phyloP scores from a whole-genome alignment of 2,329 filamentous ascomycete genomes.

The Pseudogymnoascus sp. region DNA sequence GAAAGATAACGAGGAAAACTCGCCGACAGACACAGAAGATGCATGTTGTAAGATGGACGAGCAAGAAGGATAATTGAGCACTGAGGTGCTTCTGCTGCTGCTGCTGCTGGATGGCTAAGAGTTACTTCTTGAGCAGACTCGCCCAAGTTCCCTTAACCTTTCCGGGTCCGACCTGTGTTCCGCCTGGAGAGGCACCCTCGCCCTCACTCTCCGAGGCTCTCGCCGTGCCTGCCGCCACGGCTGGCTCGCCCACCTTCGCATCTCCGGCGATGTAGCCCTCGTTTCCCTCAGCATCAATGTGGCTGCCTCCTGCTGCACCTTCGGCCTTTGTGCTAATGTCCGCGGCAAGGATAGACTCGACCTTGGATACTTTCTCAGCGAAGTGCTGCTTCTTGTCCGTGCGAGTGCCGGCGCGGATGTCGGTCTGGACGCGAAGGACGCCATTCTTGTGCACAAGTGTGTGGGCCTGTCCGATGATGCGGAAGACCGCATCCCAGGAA shows the following conservation, averaged over 20 bases:
- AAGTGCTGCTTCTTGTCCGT: conserved; percentile 29
- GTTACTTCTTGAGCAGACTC: conserved; percentile 4
- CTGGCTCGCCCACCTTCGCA: neutral
- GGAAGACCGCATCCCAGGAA: conserved; percentile 81
- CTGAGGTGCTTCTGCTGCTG: no score
- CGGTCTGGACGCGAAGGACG: conserved; percentile 77
- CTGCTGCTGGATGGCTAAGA: neutral
- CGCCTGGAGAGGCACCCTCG: neutral
- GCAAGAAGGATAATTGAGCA: neutral
- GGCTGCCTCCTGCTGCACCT: neutral
- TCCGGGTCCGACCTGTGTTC: conserved; percentile 1
- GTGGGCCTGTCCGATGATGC: conserved; percentile 79
- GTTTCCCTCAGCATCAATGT: conserved; percentile 5
- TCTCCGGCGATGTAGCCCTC: conserved; percentile 2
- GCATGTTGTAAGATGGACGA: neutral
- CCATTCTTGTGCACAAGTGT: conserved; percentile 67
- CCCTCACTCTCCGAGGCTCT: neutral
- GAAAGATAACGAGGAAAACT: neutral
- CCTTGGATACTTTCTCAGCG: conserved; percentile 27
- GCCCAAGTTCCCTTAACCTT: neutral
- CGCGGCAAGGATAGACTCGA: conserved; percentile 26
- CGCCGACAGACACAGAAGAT: neutral
- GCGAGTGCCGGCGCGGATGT: conserved; percentile 73
- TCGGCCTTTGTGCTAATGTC: conserved; percentile 14
- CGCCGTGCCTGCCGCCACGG: neutral